Base-by-base conservation (phyloP, 371 early-diverging fungal genomes). In the Mucor mucedo region DNA sequence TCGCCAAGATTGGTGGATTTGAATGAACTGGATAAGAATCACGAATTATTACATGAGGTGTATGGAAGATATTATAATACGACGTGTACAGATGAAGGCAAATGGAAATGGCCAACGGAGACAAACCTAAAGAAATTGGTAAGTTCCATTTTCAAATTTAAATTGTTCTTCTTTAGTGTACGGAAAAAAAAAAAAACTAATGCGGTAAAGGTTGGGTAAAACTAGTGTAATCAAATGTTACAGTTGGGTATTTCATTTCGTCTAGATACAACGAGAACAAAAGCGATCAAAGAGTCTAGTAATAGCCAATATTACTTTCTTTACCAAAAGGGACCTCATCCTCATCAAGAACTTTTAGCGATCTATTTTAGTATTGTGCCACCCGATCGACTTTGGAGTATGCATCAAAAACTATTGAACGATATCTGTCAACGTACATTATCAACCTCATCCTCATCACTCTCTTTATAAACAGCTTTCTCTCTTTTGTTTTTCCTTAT, bases 371-470 rank as follows among this genome's bases (percentile, higher is more conserved):
- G 65, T 29, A 70, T 71, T 35, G 64, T 72, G 2, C 70, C 77
- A 5, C n/a, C 47, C 0, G 50, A 70, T 50, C 52, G 62, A 27
- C 35, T 75, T 48, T 65, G 70, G 71, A 55, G 39, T n/a, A 74
- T 79, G 73, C 77, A 79, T 67, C 73, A 71, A 40, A 66, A 65
- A 28, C 41, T 79, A 32, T 68, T 75, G 45, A 58, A 70, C 30
- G 80, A 79, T 52, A 63, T 79, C 6, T 41, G 73, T 39, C 79
- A 76, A 57, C 74, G 79, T 33, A 62, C 66, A 47, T 70, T 58
- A 35, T 49, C 10, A 55, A 42, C 4, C 9, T n/a, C 11, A 48
- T 21, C 14, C 4, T 42, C 4, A 2, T n/a, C 11, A 48, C n/a
- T 4, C 4, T 42, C 44, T 42, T 14, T 42, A 30, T 30, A 50